Conservation (phyloP, 129 eudicot genomes). For the Saposhnikovia divaricata region DNA sequence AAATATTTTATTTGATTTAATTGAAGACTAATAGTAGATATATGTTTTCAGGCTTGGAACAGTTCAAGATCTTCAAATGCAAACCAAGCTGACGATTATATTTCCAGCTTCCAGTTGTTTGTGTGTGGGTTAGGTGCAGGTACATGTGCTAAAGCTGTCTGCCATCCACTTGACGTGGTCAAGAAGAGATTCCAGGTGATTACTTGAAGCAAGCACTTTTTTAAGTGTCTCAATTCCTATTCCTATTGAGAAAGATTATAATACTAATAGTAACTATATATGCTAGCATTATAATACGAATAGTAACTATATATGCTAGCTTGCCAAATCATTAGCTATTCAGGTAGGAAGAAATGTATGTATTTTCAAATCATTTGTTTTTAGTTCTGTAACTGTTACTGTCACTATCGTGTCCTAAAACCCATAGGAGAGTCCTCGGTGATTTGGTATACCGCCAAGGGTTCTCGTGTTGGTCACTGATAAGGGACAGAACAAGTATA, state of each 20-base stretch:
- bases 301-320: neutral
- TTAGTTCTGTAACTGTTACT: neutral
- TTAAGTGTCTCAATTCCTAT: too few relatives aligned
- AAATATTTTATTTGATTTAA: neutral
- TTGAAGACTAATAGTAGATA: neutral
- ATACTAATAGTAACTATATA: neutral
- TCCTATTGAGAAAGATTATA: neutral
- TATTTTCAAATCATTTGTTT: neutral
- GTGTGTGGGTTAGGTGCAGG: conserved; percentile 89
- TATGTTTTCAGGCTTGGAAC: conserved; percentile 54
- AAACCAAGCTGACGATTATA: conserved; percentile 23
- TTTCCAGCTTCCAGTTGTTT: conserved; percentile 85
- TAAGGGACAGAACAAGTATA: neutral
- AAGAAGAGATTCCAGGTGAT: conserved; percentile 95
- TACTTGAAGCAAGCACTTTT: neutral
- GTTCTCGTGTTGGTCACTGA: neutral
- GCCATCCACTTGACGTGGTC: conserved; percentile 95
- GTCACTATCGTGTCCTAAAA: neutral
- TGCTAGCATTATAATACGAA: neutral
- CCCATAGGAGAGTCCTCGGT: neutral
- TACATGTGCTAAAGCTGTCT: conserved; percentile 77
- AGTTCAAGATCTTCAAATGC: conserved; percentile 19
- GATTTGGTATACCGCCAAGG: neutral
- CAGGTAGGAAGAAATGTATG: neutral
- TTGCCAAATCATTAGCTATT: neutral